Base-by-base conservation (phyloP, 2,329 filamentous ascomycete genomes). In the Proliferodiscus dingleyae region DNA sequence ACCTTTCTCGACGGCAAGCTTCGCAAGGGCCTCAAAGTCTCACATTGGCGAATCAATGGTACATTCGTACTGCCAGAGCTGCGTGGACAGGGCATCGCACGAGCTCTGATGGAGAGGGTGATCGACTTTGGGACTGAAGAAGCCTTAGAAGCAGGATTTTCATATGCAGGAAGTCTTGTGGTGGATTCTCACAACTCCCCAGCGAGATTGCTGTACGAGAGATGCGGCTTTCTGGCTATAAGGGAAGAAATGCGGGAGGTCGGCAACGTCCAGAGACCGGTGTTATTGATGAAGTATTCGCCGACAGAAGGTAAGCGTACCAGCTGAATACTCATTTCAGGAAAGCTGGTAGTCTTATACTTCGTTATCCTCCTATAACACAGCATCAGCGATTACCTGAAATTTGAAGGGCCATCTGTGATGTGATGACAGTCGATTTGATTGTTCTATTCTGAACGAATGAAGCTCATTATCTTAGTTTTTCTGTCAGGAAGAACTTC, bases 11-110 rank as follows among this genome's bases (percentile, higher is more conserved):
- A 41, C n/a, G 37, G 18, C 19, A 28, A 37, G 9, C 26, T 40
- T 33, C 21, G 34, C 7, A 9, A 30, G 19, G 32, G 29, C 15
- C 37, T 30, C 16, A 11, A 21, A 23, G 33, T 46, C 29, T 45
- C 59, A 7, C 58, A 61, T 45, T 68, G 58, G 46, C 60, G 64
- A 28, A 56, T 70, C 32, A 61, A 64, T 40, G 66, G 61, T 16
- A 64, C 69, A 48, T 70, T 66, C 46, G 69, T 65, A 7, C 47
- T 56, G n/a, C 65, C 65, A 29, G 56, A 64, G 39, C 61, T 60
- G 44, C 64, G 67, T 11, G 61, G 66, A 1, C 58, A 58, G 39
- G 67, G 67, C 8, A 52, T 68, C 24, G 67, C 61, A 8, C 61
- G 60, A 45, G 53, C 54, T 2, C 52, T 70, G 21, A 58, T 67